Evolutionary conservation across 495 filamentous ascomycete species (phyloP), one percentile per base, ranked within the genome.

Genomic region (Chaetomium cochliodes): DNA sequence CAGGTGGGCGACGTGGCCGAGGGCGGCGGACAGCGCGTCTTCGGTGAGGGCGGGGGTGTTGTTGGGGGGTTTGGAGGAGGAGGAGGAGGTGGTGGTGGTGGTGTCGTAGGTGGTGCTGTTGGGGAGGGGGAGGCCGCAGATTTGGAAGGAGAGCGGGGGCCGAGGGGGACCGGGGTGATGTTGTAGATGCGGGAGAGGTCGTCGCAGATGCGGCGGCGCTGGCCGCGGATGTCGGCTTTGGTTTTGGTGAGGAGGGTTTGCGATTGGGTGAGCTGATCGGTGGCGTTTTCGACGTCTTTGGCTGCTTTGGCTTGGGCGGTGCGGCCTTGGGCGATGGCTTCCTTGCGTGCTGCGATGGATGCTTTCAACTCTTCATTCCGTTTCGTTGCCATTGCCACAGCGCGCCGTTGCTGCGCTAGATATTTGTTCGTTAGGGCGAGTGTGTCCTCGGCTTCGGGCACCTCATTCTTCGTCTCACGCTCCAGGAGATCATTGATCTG

Each of bases 171-270:
- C 0, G 92, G 87, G 15, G 86, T 84, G 62, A 97, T 96, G 18
- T 89, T 88, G 73, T 91, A 97, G 63, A 96, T 88, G 15, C 76
- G 74, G 23, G 87, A 76, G 0, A 97, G 80, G 67, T 96, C 92
- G 70, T 92, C 89, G 69, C 90, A 90, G 59, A 97, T 90, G 22
- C 94, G 87, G 8, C 93, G 85, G 33, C 91, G 86, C 75, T 98
- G 94, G 26, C 88, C 90, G 67, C 85, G 87, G 46, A 88, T 85
- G 20, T 87, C 86, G 44, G 88, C 81, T 47, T 79, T 81, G 16
- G 84, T 87, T 20, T 82, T 71, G 12, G 79, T 74, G 20, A 88
- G 76, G 12, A 89, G 73, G n/a, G 77, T 72, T 18, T 76, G 76
- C 58, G 83, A 86, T 12, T 82, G 74, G 0, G 77, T 68, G 56